Conservation (phyloP, 257 asterid species). For the Solanum bukasovii region DNA sequence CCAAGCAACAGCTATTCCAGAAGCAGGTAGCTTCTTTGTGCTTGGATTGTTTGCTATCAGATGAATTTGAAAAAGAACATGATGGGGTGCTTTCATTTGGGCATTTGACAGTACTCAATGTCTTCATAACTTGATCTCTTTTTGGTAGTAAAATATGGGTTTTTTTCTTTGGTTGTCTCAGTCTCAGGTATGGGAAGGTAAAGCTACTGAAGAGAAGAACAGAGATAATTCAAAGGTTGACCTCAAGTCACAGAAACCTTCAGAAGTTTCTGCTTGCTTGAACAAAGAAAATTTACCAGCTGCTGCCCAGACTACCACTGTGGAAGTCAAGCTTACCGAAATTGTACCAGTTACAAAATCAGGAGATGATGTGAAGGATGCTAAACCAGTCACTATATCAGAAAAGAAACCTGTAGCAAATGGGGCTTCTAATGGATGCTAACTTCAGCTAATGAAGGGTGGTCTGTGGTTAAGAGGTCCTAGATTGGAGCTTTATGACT, state of each 20-base stretch:
- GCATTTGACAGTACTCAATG: not conserved
- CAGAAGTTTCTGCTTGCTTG: slow-evolving; percentile 6
- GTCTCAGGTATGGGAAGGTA: slow-evolving; percentile 17
- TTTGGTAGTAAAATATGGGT: not conserved
- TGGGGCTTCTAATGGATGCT: slow-evolving; percentile 40
- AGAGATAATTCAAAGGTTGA: slow-evolving; percentile 22
- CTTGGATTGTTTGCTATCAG: not conserved
- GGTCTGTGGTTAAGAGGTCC: not conserved
- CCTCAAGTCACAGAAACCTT: slow-evolving; percentile 10
- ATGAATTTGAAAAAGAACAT: not conserved
- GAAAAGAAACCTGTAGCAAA: slow-evolving; percentile 28
- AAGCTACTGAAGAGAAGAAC: slow-evolving; percentile 10
- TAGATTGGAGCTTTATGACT: not conserved
- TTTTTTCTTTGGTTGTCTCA: not conserved
- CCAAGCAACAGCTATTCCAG: slow-evolving; percentile 36
- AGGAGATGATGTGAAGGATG: slow-evolving; percentile 9
- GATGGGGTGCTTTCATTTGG: not conserved
- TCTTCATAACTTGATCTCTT: not conserved
- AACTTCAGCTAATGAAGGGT: not conserved
- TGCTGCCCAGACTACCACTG: slow-evolving; percentile 3
- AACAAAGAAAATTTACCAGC: slow-evolving; percentile 3
- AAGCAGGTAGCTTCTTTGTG: slow-evolving; percentile 27
- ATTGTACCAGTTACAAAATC: not conserved
- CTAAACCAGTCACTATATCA: not conserved
- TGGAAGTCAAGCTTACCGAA: not conserved